Evolutionary conservation across 495 filamentous ascomycete species (phyloP).

Genomic region (Neurospora sp.): DNA sequence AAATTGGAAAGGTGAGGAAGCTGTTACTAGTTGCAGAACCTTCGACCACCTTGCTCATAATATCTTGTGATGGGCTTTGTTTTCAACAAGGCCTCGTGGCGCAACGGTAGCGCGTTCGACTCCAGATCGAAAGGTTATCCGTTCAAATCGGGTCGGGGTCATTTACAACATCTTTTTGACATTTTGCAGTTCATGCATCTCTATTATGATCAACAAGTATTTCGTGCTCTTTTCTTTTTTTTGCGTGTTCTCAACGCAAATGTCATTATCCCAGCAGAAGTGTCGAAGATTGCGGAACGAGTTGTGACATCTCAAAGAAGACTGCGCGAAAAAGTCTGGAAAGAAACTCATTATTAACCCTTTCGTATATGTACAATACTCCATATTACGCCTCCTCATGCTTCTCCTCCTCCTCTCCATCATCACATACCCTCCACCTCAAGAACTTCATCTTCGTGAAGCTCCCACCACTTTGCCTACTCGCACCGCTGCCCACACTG

Average conservation of each 20-base stretch:
- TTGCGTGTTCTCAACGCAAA: neutral
- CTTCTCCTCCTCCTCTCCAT: neutral
- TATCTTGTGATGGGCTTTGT: fast-evolving
- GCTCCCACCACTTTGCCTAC: neutral
- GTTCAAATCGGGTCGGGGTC: slow-evolving; percentile 24
- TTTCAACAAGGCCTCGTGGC: slow-evolving; percentile 6
- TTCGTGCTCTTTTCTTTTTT: neutral
- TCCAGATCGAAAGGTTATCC: slow-evolving; percentile 39
- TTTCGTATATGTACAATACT: neutral
- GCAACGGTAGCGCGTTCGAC: slow-evolving; percentile 38
- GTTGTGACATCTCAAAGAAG: neutral
- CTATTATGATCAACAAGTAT: neutral
- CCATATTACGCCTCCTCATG: neutral
- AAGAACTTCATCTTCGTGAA: neutral
- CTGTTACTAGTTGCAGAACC: neutral
- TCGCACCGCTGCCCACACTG: neutral
- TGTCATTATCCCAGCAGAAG: no score
- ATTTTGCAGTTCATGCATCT: neutral
- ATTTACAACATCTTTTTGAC: neutral
- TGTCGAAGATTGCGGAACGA: neutral
- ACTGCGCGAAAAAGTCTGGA: neutral
- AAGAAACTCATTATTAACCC: neutral
- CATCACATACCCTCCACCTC: neutral
- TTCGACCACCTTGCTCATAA: neutral
- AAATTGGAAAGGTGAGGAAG: neutral